phyloP scores from a whole-genome alignment of 441 rosid species.

The Dalechampia spathulata region DNA sequence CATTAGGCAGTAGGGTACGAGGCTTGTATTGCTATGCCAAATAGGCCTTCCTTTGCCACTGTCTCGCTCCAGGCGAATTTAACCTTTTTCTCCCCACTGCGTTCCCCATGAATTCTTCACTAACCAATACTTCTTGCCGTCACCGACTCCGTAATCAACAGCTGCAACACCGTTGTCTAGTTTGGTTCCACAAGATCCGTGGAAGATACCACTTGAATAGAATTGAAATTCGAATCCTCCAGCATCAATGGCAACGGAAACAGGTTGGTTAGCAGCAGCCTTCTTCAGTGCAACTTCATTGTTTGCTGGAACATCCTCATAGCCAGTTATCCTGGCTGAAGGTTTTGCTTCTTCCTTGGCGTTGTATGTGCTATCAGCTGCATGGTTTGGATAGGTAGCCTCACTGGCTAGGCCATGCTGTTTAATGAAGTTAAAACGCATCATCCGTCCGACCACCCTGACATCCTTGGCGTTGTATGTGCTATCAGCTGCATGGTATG shows the following conservation, averaged over 20 bases:
- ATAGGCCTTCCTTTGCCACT: constrained; percentile 43
- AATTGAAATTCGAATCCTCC: constrained; percentile 56
- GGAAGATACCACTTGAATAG: constrained; percentile 64
- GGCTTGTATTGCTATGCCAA: constrained; percentile 70
- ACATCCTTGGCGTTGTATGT: constrained; percentile 36
- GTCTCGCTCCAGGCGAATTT: constrained; percentile 60
- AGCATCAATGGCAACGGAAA: constrained; percentile 70
- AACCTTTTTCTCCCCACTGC: constrained; percentile 79
- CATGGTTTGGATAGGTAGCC: constrained; percentile 41
- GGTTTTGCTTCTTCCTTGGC: constrained; percentile 16
- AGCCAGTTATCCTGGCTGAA: constrained; percentile 49
- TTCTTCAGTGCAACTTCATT: constrained; percentile 54
- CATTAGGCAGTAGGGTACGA: constrained; percentile 26
- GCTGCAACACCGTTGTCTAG: constrained; percentile 56
- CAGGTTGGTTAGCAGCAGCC: constrained; percentile 61
- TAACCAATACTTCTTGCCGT: constrained; percentile 57
- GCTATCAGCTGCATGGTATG: constrained; percentile 33
- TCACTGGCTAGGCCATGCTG: constrained; percentile 57
- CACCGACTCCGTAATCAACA: constrained; percentile 60
- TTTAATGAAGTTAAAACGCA: constrained; percentile 53
- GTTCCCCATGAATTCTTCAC: constrained; percentile 77
- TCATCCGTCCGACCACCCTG: too few relatives aligned
- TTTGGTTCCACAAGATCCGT: constrained; percentile 54
- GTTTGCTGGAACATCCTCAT: constrained; percentile 53
- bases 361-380: constrained; percentile 36